Conservation (phyloP, 2,329 filamentous ascomycete genomes). For the Coniella vitis region DNA sequence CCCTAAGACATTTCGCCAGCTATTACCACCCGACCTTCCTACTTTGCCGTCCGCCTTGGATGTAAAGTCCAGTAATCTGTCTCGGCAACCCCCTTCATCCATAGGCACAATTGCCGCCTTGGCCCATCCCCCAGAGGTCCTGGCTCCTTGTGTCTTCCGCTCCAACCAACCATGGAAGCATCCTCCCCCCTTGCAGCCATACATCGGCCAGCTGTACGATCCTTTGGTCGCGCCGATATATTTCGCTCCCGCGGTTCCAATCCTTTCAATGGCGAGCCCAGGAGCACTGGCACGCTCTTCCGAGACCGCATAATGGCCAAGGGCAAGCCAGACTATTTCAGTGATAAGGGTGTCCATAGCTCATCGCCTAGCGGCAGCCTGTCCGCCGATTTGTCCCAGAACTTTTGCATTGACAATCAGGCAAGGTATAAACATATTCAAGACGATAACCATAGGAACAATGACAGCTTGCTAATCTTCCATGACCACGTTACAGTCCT, state of each 20-base stretch:
- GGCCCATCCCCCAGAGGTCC: neutral
- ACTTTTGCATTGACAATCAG: constrained; percentile 84
- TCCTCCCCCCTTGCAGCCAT: constrained; percentile 92
- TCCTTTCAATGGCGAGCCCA: constrained; percentile 43
- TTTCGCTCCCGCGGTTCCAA: constrained; percentile 44
- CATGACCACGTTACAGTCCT: constrained; percentile 48
- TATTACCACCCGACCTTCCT: too few species aligned
- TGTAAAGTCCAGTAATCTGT: neutral
- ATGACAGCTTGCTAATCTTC: constrained; percentile 16
- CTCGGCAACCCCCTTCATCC: constrained; percentile 4
- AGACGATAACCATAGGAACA: neutral
- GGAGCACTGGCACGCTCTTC: constrained; percentile 67
- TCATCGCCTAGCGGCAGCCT: constrained; percentile 89
- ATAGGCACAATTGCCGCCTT: neutral
- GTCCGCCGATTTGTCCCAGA: constrained; percentile 90
- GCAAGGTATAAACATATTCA: constrained; percentile 58
- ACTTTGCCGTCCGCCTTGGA: neutral
- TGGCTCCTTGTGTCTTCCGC: constrained; percentile 4
- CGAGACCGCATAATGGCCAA: constrained; percentile 59
- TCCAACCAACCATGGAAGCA: constrained; percentile 63
- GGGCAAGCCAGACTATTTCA: constrained; percentile 70
- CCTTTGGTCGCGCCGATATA: constrained; percentile 53
- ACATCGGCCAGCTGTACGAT: constrained; percentile 64
- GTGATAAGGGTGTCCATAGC: constrained; percentile 66
- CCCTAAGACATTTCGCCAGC: constrained; percentile 2